Percentiles rank a stretch among this genome's conserved stretches.
These are phyloP conservation scores for Halteria grandinella DNA, from an alignment of 73 alveolate genomes.

Conservation along the genomic window DNA sequence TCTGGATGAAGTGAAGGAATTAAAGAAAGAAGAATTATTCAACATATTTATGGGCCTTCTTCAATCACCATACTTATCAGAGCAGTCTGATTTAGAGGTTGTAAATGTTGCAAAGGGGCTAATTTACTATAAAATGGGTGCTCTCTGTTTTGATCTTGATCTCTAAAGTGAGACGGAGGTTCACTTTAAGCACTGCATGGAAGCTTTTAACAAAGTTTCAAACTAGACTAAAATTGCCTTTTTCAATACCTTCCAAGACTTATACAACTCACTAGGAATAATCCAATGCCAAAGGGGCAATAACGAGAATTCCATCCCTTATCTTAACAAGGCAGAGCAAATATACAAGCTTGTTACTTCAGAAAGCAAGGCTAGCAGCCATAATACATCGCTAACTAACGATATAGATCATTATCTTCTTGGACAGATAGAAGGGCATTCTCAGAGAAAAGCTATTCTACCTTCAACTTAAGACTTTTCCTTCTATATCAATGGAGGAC, in stretches of 20 bases:
- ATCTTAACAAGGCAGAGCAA: constrained; percentile 89
- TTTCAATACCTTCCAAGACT: constrained; percentile 81
- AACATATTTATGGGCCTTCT: constrained; percentile 50
- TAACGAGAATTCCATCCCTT: constrained; percentile 90
- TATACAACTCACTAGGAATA: constrained; percentile 93
- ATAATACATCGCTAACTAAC: constrained; percentile 34
- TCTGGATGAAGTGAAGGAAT: constrained; percentile 79
- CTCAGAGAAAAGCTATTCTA: too few relatives aligned
- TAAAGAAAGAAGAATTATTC: constrained; percentile 75
- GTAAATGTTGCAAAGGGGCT: constrained; percentile 10
- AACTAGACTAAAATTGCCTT: constrained; percentile 70
- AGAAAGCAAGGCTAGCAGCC: too few relatives aligned
- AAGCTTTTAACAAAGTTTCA: constrained; percentile 73
- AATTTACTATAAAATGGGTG: constrained; percentile 72
- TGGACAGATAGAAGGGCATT: too few relatives aligned
- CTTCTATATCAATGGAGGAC: constrained; percentile 91
- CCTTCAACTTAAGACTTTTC: not conserved
- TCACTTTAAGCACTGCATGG: constrained; percentile 46
- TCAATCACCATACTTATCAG: constrained; percentile 2
- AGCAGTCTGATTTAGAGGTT: constrained; percentile 17
- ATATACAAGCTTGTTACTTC: too few relatives aligned
- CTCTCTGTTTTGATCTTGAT: constrained; percentile 83
- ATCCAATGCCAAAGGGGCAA: constrained; percentile 90
- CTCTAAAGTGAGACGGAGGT: constrained; percentile 74
- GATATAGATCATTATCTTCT: too few relatives aligned